Conservation (phyloP, 2,329 filamentous ascomycete species). For the Talaromyces sp. region DNA sequence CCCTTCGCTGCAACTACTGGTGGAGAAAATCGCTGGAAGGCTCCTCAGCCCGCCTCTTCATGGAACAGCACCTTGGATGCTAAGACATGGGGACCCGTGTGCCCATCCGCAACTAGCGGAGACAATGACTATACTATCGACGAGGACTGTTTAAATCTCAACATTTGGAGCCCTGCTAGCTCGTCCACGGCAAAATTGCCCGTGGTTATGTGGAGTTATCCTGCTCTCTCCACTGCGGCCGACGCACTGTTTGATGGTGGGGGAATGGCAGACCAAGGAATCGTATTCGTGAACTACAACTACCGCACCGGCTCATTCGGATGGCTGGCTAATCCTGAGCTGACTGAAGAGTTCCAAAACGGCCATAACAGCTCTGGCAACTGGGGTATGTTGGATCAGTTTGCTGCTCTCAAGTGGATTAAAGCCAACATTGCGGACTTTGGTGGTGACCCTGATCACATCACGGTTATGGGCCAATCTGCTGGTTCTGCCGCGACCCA, state of each 20-base stretch:
- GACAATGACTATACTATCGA: not conserved
- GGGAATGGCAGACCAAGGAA: constrained; percentile 1
- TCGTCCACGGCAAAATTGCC: not conserved
- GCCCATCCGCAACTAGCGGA: not conserved
- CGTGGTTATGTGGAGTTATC: constrained; percentile 6
- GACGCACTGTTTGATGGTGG: constrained; percentile 1
- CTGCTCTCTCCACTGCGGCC: constrained; percentile 1
- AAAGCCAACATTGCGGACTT: constrained; percentile 1
- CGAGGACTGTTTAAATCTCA: constrained; percentile 5
- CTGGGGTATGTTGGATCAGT: constrained; percentile 3
- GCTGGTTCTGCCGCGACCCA: constrained; percentile 2
- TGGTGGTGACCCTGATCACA: constrained; percentile 2
- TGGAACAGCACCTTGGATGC: constrained; percentile 2
- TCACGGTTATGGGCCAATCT: constrained; percentile 7
- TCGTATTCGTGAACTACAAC: constrained; percentile 6
- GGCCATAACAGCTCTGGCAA: constrained; percentile 3
- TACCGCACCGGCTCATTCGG: constrained; percentile 3
- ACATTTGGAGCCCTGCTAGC: constrained; percentile 5
- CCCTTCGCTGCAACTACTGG: not conserved
- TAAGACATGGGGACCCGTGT: not conserved
- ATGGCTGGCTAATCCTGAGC: constrained; percentile 1
- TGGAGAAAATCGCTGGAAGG: not conserved
- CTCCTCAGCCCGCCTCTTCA: not conserved
- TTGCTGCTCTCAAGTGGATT: constrained; percentile 4
- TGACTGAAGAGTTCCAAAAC: constrained; percentile 1